Base-by-base conservation (phyloP, 2,329 filamentous ascomycete genomes). In the Nannizziopsis arthrosporioides region DNA sequence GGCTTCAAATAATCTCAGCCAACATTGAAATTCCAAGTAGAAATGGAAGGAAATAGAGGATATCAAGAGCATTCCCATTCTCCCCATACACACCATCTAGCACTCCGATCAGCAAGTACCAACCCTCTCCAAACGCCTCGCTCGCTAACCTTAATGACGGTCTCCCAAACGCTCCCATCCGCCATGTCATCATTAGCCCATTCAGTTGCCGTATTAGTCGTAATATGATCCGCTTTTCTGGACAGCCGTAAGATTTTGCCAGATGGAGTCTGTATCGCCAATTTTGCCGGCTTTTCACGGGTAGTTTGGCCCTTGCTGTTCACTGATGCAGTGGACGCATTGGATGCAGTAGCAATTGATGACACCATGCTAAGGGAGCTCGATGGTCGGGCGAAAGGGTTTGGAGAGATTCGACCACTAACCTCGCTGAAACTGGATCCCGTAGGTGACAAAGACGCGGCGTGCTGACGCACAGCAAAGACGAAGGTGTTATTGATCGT, bases 401-500 rank as follows among this genome's bases (percentile, higher is more conserved):
- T 73, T 0, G 75, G 75, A 5, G 71, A 74, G 17, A 68, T 63
- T 17, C 73, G 69, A 1, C 74, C 72, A 10, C 63, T 65, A 36
- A 59, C 49, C 31, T 64, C 60, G 12, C 63, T 63, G 38, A 58
- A 62, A 47, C 61, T 65, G 22, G 63, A 61, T 22, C 66, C 59
- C 32, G 66, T 61, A 36, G 63, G 60, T 1, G 67, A 66, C 0
- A 76, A 67, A 1, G 75, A 76, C 0, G 86, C 83, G 0, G 89
- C 85, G 62, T 98, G 89, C 61, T 98, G 92, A 40, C 92, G 85
- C 52, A 98, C 84, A 46, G 85, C 85, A 65, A 98, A 98, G 22
- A 98, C 90, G 61, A 95, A 98, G 0, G 92, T 98, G 63, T 98
- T 96, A 71, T 96, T 95, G 48, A 94, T 74, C 1, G 87, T 89